Percentiles rank a stretch among this genome's conserved stretches.
phyloP scores from a whole-genome alignment of 345 rosid genomes.

The Luvunga scandens region DNA sequence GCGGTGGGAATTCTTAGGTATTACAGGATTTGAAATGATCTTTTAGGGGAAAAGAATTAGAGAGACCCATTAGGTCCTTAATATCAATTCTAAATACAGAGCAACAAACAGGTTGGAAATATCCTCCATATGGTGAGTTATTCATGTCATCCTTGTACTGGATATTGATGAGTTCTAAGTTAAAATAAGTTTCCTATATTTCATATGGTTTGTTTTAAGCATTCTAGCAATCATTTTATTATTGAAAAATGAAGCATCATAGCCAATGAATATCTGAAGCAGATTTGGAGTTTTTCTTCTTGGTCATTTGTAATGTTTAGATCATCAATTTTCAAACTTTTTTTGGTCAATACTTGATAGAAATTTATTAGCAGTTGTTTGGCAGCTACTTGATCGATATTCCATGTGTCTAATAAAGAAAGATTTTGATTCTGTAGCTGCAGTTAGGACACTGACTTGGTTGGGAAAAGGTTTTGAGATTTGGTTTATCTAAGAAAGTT shows the following conservation, averaged over 20 bases:
- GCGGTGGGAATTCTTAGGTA: not conserved
- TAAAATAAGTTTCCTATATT: not conserved
- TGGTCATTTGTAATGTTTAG: too few species aligned
- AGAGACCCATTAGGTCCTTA: not conserved
- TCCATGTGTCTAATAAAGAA: not conserved
- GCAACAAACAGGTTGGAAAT: not conserved
- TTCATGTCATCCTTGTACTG: not conserved
- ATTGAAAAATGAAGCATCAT: not conserved
- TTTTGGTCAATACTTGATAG: not conserved
- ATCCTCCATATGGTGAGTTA: not conserved
- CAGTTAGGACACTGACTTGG: not conserved
- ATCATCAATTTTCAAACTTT: not conserved
- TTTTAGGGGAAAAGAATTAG: not conserved
- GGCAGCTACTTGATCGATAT: too few species aligned
- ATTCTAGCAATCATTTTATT: not conserved
- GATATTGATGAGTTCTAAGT: not conserved
- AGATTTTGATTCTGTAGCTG: not conserved
- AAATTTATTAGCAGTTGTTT: not conserved
- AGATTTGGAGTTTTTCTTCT: not conserved
- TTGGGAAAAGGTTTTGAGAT: not conserved
- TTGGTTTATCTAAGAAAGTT: not conserved
- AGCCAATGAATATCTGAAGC: not conserved
- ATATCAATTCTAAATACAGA: not conserved
- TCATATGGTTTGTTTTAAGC: not conserved
- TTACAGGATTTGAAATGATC: not conserved